Evolutionary conservation across 208 protist genomes (phyloP).

Genomic region (Phytomonas francai): DNA sequence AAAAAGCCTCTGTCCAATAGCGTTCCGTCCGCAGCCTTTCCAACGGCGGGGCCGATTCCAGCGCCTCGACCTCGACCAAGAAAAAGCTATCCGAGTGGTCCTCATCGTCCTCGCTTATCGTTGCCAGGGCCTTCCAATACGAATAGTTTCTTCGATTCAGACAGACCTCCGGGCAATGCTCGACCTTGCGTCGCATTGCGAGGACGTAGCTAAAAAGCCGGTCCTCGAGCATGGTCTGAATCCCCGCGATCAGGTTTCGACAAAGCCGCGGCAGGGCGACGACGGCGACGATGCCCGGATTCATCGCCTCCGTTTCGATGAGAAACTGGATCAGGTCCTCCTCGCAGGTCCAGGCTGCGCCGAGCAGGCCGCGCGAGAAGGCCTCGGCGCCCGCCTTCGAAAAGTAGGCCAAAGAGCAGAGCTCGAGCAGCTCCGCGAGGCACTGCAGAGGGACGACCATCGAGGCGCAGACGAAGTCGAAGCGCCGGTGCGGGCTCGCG

Average conservation of each 20-base stretch:
- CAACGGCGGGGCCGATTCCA: slow-evolving; percentile 11
- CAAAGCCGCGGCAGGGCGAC: slow-evolving; percentile 56
- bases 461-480: slow-evolving; percentile 22
- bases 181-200: slow-evolving; percentile 20
- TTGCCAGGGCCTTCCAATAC: slow-evolving; percentile 49
- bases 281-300: slow-evolving; percentile 57
- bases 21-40: not conserved
- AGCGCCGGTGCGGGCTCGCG: too few species aligned
- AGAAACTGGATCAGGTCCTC: slow-evolving; percentile 59
- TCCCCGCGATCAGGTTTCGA: slow-evolving; percentile 46
- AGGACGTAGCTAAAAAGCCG: slow-evolving; percentile 41
- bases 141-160: slow-evolving; percentile 19
- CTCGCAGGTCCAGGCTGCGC: slow-evolving; percentile 49
- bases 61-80: slow-evolving; percentile 22
- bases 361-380: slow-evolving; percentile 50
- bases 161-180: slow-evolving; percentile 10
- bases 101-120: slow-evolving; percentile 22
- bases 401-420: slow-evolving; percentile 45
- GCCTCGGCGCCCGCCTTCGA: slow-evolving; percentile 37
- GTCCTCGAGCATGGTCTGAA: slow-evolving; percentile 49
- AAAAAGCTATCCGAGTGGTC: slow-evolving; percentile 49
- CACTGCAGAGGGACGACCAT: slow-evolving; percentile 81
- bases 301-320: slow-evolving; percentile 50
- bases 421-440: slow-evolving; percentile 53
- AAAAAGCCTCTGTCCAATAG: slow-evolving; percentile 14